Conservation (phyloP, 768 basidiomycete species). For the Termitomyces sp. region DNA sequence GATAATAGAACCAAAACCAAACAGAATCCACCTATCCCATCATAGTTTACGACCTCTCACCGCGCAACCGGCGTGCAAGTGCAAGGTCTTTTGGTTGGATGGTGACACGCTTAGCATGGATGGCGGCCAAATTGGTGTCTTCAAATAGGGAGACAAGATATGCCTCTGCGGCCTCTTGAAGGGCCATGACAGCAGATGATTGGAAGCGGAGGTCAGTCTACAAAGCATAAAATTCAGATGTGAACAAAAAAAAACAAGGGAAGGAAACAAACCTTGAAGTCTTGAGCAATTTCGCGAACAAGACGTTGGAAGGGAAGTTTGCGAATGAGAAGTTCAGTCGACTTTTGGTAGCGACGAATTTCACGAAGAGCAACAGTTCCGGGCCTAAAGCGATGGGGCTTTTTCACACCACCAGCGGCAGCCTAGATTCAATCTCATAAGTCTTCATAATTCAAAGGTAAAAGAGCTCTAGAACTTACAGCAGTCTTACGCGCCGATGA, state of each 20-base stretch:
- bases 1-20: constrained; percentile 6
- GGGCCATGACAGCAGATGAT: constrained; percentile 82
- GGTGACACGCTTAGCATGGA: constrained; percentile 82
- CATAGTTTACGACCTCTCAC: constrained; percentile 58
- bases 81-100: constrained; percentile 86
- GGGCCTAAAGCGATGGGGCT: constrained; percentile 81
- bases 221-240: not conserved
- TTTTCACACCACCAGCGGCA: constrained; percentile 86
- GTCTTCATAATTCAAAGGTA: not conserved
- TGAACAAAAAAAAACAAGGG: not conserved
- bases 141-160: constrained; percentile 76
- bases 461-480: constrained; percentile 23
- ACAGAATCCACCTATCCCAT: not conserved
- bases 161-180: constrained; percentile 83
- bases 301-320: constrained; percentile 90
- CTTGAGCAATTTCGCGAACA: constrained; percentile 86
- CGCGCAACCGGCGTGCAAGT: constrained; percentile 72
- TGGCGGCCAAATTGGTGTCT: constrained; percentile 80
- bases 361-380: constrained; percentile 89
- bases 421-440: constrained; percentile 20
- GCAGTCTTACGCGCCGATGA: constrained; percentile 59
- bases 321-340: constrained; percentile 80
- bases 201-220: constrained; percentile 85
- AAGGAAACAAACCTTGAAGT: constrained; percentile 61
- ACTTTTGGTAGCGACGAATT: constrained; percentile 86